Percentiles rank a stretch among this genome's conserved stretches.
Conservation (phyloP, 768 basidiomycete species). For the Russula earlei region DNA sequence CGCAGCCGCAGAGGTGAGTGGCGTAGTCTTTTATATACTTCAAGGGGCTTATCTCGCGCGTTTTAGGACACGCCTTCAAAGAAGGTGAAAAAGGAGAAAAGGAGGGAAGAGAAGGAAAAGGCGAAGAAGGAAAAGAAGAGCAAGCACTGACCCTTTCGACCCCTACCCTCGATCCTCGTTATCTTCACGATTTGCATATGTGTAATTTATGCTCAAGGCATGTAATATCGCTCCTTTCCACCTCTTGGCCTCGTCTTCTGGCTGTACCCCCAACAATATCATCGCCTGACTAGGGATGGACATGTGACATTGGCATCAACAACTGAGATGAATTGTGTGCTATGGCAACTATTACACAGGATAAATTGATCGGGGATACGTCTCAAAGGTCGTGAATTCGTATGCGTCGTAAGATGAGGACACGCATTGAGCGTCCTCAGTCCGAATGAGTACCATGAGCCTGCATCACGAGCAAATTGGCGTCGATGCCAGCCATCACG, state of each 20-base stretch:
- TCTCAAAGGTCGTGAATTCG: neutral
- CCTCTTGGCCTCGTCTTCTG: neutral
- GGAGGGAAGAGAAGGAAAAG: constrained; percentile 41
- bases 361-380: too few relatives aligned
- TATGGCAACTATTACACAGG: neutral
- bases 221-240: constrained; percentile 11
- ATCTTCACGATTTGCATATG: constrained; percentile 12
- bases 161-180: neutral
- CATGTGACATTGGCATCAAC: neutral
- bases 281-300: neutral
- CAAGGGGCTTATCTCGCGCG: neutral
- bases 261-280: neutral
- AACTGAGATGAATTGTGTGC: neutral
- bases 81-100: constrained; percentile 34
- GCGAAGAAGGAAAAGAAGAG: constrained; percentile 52
- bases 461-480: constrained; percentile 63
- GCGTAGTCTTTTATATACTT: neutral
- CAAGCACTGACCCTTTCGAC: constrained; percentile 24
- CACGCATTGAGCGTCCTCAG: neutral
- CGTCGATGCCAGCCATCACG: constrained; percentile 48
- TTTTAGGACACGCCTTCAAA: constrained; percentile 29
- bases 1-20: constrained; percentile 35
- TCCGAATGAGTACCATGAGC: constrained; percentile 24
- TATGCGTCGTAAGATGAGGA: neutral
- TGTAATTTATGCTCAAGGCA: constrained; percentile 17